Base-by-base conservation (phyloP, 2,329 filamentous ascomycete species). In the Oidium heveae region DNA sequence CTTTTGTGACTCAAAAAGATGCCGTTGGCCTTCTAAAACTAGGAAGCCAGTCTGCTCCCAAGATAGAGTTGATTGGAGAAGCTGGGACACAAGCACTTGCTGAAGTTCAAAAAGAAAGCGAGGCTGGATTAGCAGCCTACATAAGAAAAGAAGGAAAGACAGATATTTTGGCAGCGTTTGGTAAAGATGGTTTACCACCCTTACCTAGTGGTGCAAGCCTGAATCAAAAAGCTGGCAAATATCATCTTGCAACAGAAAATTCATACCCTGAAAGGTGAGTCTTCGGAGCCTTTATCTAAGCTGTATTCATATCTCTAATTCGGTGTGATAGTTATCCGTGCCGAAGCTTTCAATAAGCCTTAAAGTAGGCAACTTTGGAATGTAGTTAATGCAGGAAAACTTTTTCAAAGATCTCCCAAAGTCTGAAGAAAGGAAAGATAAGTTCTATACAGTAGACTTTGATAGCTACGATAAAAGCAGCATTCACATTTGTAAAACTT, bases 1-100 rank as follows among this genome's bases (percentile, higher is more conserved):
- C 83, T 64, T 80, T 85, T 49, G 76, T 98, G 58, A 81, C 73
- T 57, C 91, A 96, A 72, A 77, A 77, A 50, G 84, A 96, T 68
- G 80, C 86, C 53, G 91, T 91, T 24, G 83, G 82, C 44, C 76
- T 98, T 62, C 73, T 98, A 65, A 80, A 75, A 32, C 79, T 96
- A 47, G 91, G 91, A 60, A 94, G 82, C 69, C 82, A 82, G 55
- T 82, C 78, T 12, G 72, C 72, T 52, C 89, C 91, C 36, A 89
- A 86, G 71, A 80, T 86, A 59, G 86, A 94, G 63, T 76, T 89
- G 65, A 75, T 94, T 59, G 84, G 84, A 50, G 79, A 85, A 59
- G 79, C 76, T 22, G 84, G 87, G 65, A 72, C 70, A 56, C 78
- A 81, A 84, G 72, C 72, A 57, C 72, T 98, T 59, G 82, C 91